Evolutionary conservation across 2,329 filamentous ascomycete genomes (phyloP), one percentile per base, ranked within the genome.

Genomic region (Ilyonectria mors-panacis): DNA sequence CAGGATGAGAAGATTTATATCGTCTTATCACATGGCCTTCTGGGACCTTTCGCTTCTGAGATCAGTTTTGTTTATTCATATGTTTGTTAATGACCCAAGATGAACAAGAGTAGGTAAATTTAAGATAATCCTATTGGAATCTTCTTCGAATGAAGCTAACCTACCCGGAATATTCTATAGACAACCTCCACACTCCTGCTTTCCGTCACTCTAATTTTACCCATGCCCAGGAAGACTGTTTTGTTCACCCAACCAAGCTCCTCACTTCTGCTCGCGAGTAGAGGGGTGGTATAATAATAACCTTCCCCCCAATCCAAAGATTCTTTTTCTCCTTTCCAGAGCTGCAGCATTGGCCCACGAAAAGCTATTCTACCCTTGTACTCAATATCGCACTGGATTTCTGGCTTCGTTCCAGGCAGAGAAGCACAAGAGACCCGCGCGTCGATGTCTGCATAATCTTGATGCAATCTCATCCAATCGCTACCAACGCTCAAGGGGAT

Each of bases 391-490:
- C 48, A 53, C 1, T 53, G n/a, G 5, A 53, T 10, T 33, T 53
- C 12, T 15, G 19, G 8, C 19, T 33, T n/a, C n/a, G 48, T n/a
- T 17, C 48, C 48, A 28, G 8, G 9, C 17, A n/a, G 10, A 10
- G 48, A 26, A 3, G 48, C 48, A 9, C 19, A 26, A 30, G 48
- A 53, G 26, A 53, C 48, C 10, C 48, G 44, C 10, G 44, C 44
- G 17, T 47, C 44, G n/a, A 47, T 47, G n/a, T 47, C 44, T 47
- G 44, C 44, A 23, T 47, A 47, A 17, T 47, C 44, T 47, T 47
- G 10, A 23, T 47, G 44, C 21, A 47, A 17, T 17, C n/a, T 47
- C 44, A 47, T 47, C 44, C 44, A 47, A 23, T 47, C 44, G n/a
- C 44, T 47, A 17, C 44, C 44, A 23, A 17, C 44, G n/a, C 10